Evolutionary conservation across 139 green algal species (phyloP).

Genomic region (Chlorella sp.): DNA sequence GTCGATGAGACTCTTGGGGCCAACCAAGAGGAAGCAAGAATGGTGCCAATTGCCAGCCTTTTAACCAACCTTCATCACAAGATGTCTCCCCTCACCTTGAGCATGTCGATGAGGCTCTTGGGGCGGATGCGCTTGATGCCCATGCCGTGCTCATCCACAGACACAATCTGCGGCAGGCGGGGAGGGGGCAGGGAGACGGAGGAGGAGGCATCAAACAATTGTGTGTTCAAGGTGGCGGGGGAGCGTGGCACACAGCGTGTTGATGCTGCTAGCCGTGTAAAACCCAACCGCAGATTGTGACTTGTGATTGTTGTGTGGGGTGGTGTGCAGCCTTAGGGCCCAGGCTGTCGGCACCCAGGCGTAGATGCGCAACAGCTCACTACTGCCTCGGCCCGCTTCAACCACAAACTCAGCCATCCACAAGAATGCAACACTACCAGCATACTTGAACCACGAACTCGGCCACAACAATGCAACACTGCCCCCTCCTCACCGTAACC

Average conservation of each 20-base stretch:
- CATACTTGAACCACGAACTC: too few relatives aligned
- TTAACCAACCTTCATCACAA: too few relatives aligned
- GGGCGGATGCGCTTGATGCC: slow-evolving; percentile 58
- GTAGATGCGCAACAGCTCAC: neutral
- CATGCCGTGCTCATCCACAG: slow-evolving; percentile 48
- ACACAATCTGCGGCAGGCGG: slow-evolving; percentile 38
- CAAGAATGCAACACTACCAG: neutral
- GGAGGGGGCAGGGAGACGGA: neutral
- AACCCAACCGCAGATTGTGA: too few relatives aligned
- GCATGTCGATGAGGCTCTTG: slow-evolving; percentile 46
- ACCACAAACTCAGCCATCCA: slow-evolving; percentile 48
- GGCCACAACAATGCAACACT: neutral
- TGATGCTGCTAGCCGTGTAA: too few relatives aligned
- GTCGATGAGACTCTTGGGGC: neutral
- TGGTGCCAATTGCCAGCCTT: too few relatives aligned
- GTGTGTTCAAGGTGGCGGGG: too few relatives aligned
- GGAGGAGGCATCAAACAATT: too few relatives aligned
- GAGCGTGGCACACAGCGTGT: too few relatives aligned
- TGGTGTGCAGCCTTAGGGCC: too few relatives aligned
- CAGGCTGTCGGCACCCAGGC: too few relatives aligned
- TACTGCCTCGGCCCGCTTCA: slow-evolving; percentile 24
- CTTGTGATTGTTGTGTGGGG: too few relatives aligned
- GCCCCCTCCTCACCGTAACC: slow-evolving; percentile 39
- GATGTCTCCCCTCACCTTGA: slow-evolving; percentile 31
- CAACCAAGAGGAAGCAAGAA: too few relatives aligned